A percentile compares a stretch with the other conserved stretches of the same genome.
phyloP scores from a whole-genome alignment of 2,329 filamentous ascomycete genomes.

The Chlorencoelia australis region DNA sequence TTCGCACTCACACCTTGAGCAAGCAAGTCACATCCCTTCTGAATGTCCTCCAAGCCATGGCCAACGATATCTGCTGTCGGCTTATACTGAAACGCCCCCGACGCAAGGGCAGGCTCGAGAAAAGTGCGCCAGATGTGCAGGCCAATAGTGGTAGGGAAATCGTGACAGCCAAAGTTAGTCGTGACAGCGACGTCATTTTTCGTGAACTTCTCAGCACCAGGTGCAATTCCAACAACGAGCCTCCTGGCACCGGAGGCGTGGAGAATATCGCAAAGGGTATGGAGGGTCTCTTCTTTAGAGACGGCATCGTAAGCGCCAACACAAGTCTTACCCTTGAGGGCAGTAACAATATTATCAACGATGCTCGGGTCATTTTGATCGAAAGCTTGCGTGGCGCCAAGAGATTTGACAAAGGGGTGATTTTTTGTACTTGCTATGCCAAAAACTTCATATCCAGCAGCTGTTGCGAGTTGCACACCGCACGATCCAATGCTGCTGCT shows the following conservation, averaged over 20 bases:
- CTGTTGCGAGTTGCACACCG: conserved; percentile 15
- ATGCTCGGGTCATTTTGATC: conserved; percentile 28
- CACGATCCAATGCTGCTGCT: conserved; percentile 13
- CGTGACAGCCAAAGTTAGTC: background rate
- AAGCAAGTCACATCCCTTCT: conserved; percentile 1
- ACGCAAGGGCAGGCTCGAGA: background rate
- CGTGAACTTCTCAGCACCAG: background rate
- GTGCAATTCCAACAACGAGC: background rate
- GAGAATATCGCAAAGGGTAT: background rate
- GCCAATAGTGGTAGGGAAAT: background rate
- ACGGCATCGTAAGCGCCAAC: conserved; percentile 24
- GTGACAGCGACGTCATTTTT: background rate
- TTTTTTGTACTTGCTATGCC: conserved; percentile 28
- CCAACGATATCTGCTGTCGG: conserved; percentile 2
- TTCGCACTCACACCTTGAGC: conserved; percentile 3
- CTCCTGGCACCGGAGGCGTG: conserved; percentile 1
- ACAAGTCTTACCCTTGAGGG: conserved; percentile 23
- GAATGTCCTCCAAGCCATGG: conserved; percentile 1
- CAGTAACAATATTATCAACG: conserved; percentile 23
- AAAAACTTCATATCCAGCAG: conserved; percentile 33
- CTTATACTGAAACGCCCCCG: background rate
- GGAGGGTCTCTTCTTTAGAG: background rate
- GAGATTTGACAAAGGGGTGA: conserved; percentile 28
- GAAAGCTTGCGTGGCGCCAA: conserved; percentile 32
- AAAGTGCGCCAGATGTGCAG: background rate